Conservation (phyloP, 2,329 filamentous ascomycete genomes). For the Botryotinia calthae region DNA sequence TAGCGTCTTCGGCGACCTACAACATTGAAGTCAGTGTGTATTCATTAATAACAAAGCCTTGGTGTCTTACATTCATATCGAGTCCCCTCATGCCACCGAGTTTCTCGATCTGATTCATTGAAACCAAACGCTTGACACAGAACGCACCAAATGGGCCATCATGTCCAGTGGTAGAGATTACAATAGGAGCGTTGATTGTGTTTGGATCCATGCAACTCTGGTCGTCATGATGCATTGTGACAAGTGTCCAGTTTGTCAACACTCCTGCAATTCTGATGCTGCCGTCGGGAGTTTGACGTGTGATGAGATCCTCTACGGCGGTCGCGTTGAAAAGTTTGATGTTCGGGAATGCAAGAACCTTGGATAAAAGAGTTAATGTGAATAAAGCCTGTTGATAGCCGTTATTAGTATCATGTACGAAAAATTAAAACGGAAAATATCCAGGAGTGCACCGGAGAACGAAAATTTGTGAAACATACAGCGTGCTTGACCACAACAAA, state of each 20-base stretch:
- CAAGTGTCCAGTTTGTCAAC: conserved; percentile 94
- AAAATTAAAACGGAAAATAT: not conserved
- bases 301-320: conserved; percentile 88
- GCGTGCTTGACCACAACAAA: conserved; percentile 94
- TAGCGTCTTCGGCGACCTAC: conserved; percentile 74
- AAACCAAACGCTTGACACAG: conserved; percentile 84
- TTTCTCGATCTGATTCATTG: conserved; percentile 79
- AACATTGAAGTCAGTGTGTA: not conserved
- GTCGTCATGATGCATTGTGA: conserved; percentile 82
- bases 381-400: conserved; percentile 60
- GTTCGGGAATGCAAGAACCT: conserved; percentile 81
- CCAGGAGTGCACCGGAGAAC: not conserved
- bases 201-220: conserved; percentile 97
- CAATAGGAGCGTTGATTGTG: conserved; percentile 87
- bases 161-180: conserved; percentile 89
- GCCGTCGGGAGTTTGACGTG: conserved; percentile 57
- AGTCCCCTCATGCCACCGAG: conserved; percentile 90
- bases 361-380: conserved; percentile 81
- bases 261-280: conserved; percentile 77
- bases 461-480: conserved; percentile 28
- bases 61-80: conserved; percentile 68
- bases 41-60: not conserved
- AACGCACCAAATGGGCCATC: conserved; percentile 91
- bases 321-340: conserved; percentile 97
- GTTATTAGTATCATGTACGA: not conserved